Evolutionary conservation across 345 rosid genomes (phyloP).

Genomic region (Populus deltoides): DNA sequence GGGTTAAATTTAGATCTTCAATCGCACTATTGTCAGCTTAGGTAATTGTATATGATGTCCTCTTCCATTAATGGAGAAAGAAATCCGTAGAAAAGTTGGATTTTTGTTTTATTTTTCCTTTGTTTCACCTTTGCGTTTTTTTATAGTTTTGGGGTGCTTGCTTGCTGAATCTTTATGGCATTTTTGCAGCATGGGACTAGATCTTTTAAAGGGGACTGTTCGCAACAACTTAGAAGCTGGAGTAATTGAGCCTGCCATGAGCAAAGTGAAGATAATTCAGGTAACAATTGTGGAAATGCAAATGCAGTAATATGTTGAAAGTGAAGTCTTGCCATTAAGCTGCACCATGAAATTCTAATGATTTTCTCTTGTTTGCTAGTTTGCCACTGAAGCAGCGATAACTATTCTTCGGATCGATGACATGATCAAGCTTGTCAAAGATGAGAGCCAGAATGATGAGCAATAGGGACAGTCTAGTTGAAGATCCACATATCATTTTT

Average conservation of each 20-base stretch:
- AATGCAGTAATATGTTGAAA: not conserved
- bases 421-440: conserved; percentile 94
- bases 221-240: conserved; percentile 98
- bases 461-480: conserved; percentile 6
- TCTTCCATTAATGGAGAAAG: not conserved
- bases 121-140: not conserved
- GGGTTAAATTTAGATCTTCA: not conserved
- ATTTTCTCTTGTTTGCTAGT: conserved; percentile 31
- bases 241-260: conserved; percentile 98
- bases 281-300: conserved; percentile 24
- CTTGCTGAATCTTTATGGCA: conserved; percentile 1
- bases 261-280: conserved; percentile 99
- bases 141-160: not conserved
- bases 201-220: conserved; percentile 69
- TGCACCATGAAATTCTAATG: not conserved
- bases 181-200: conserved; percentile 87
- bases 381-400: conserved; percentile 97
- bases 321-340: not conserved
- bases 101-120: not conserved
- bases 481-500: not conserved
- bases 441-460: conserved; percentile 73
- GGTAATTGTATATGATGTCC: not conserved
- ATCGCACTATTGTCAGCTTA: not conserved
- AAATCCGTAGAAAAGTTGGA: not conserved
- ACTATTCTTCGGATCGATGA: conserved; percentile 95